These are phyloP conservation scores for Begonia loranthoides DNA, from an alignment of 306 rosid genomes.

Conservation along the genomic window DNA sequence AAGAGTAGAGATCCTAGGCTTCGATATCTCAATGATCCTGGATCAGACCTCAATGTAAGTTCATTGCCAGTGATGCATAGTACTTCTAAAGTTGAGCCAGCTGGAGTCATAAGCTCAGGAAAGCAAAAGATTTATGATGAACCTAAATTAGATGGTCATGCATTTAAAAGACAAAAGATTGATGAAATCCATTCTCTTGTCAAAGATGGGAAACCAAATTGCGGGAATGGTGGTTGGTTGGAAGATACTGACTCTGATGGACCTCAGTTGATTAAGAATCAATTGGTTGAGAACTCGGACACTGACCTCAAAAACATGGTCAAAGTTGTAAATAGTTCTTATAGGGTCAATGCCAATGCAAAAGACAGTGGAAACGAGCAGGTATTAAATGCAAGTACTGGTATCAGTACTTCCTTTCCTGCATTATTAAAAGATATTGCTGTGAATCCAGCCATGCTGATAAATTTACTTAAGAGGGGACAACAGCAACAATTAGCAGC, in stretches of 20 bases:
- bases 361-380: slow-evolving; percentile 36
- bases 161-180: slow-evolving; percentile 47
- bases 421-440: slow-evolving; percentile 45
- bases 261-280: slow-evolving; percentile 37
- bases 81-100: slow-evolving; percentile 38
- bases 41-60: slow-evolving; percentile 38
- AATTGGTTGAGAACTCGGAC: slow-evolving; percentile 24
- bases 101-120: slow-evolving; percentile 37
- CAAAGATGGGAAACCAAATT: slow-evolving; percentile 23
- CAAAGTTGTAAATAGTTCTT: slow-evolving; percentile 16
- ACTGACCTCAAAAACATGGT: slow-evolving; percentile 27
- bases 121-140: slow-evolving; percentile 58
- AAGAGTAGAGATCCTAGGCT: slow-evolving; percentile 94
- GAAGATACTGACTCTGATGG: slow-evolving; percentile 31
- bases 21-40: slow-evolving; percentile 45
- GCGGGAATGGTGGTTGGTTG: slow-evolving; percentile 67
- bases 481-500: slow-evolving; percentile 41
- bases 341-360: slow-evolving; percentile 15
- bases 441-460: slow-evolving; percentile 70
- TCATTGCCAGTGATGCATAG: slow-evolving; percentile 18
- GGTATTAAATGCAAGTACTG: slow-evolving; percentile 17
- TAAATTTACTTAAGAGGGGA: slow-evolving; percentile 38
- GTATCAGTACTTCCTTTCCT: slow-evolving; percentile 33
- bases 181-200: slow-evolving; percentile 26
- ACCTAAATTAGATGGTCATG: slow-evolving; percentile 36